Base-by-base conservation (phyloP, 2,329 filamentous ascomycete species). In the Sordariomycetes sp. region DNA sequence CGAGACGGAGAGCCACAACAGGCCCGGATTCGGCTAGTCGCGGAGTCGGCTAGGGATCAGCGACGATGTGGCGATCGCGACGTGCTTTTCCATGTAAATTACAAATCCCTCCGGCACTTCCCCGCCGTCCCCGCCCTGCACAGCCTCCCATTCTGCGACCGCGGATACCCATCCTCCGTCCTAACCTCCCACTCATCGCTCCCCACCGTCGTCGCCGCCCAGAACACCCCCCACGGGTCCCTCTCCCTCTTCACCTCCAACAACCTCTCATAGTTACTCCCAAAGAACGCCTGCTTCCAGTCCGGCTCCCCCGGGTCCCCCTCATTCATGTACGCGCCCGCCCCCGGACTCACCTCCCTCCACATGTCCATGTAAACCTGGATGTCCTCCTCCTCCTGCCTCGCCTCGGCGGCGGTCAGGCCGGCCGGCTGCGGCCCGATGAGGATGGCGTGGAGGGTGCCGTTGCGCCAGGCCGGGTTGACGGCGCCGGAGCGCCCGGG, bases 261-360 rank as follows among this genome's bases (percentile, higher is more conserved):
- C 52, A 79, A 63, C 37, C 61, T 64, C 5, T 62, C 63, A 60
- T 79, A 80, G 54, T 78, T 78, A 6, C 35, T 60, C 1, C 78
- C 79, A 63, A 72, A 81, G 66, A 80, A 80, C 1, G 65, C 68
- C 32, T 71, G 63, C 62, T 77, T 68, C 63, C 70, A 81, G 58
- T 75, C 62, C 1, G 71, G 72, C 64, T 80, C 71, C 58, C 71
- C 70, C 46, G 77, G 74, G 64, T 81, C 75, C 1, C 71, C 76
- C 69, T 83, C 79, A 60, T 79, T 80, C 64, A 78, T 65, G 61
- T 80, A 80, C 5, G 74, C 69, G 3, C 76, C 76, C 1, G 67
- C 67, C 1, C 69, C 72, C 2, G 74, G 75, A 0, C 74, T 71
- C 4, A 69, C 66, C 6, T 62, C 66, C 24, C 71, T 67, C 54